phyloP scores from a whole-genome alignment of 176 grass and related monocot species.

The Lolium perenne region DNA sequence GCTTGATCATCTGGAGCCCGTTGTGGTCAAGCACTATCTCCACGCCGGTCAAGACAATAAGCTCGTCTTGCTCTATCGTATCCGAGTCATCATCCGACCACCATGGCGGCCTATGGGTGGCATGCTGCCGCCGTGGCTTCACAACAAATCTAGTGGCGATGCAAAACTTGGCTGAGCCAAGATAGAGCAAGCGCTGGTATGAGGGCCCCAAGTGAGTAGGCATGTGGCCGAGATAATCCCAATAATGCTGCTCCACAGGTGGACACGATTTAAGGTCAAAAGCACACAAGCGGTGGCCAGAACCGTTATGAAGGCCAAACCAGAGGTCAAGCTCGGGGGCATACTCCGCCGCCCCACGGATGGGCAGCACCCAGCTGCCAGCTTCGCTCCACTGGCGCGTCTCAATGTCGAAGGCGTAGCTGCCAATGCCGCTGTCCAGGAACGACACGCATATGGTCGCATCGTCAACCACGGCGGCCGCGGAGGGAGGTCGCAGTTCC shows the following conservation, averaged over 20 bases:
- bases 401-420: not conserved
- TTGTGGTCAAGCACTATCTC: not conserved
- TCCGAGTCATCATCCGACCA: not conserved
- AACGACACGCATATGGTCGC: not conserved
- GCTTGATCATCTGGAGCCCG: not conserved
- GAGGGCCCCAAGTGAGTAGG: not conserved
- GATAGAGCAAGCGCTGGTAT: not conserved
- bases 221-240: not conserved
- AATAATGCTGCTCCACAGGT: not conserved
- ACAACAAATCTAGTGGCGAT: not conserved
- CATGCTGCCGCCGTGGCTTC: not conserved
- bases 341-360: not conserved
- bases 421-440: not conserved
- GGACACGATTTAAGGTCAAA: not conserved
- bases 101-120: not conserved
- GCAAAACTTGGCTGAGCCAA: not conserved
- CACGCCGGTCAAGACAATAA: not conserved
- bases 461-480: not conserved
- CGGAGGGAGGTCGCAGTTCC: not conserved
- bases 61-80: not conserved
- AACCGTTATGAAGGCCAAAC: not conserved
- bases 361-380: constrained; percentile 10
- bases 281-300: not conserved
- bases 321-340: not conserved
- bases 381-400: not conserved